Evolutionary conservation across 495 filamentous ascomycete species (phyloP), one percentile per base, ranked within the genome.

Genomic region (Apiosordaria backusii): DNA sequence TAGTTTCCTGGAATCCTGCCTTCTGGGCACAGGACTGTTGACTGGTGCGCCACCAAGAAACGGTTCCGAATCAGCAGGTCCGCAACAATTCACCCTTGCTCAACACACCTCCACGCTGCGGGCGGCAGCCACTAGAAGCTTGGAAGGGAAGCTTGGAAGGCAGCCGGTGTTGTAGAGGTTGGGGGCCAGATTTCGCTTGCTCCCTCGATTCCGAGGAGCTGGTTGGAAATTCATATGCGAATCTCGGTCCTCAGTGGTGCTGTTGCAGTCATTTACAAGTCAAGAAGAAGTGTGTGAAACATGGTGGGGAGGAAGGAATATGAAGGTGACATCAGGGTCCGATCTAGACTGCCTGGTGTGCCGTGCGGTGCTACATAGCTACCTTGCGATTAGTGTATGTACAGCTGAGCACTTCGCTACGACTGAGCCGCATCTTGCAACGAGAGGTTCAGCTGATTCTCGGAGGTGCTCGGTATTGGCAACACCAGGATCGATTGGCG

Each of bases 1-100:
- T 63, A 71, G 68, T 63, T 62, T 58, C 58, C 29, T 63, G 69
- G 63, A 64, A 22, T 27, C 64, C 60, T 61, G 55, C 66, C 59
- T 58, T 24, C 59, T 69, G 67, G 69, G 66, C 40, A 65, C 60
- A 57, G 61, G 13, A 59, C 45, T 62, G 65, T 65, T 61, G 68
- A n/a, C n/a, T n/a, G n/a, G n/a, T n/a, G n/a, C n/a, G 19, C 7
- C 5, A 59, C 4, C 13, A 63, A 25, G 50, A 54, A 50, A 27
- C 24, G 45, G 62, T 54, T 22, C 7, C 4, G 18, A 19, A 29
- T 27, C 24, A 26, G n/a, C 22, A 55, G 53, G 57, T 59, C 57
- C 24, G 57, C 57, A 59, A 59, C 22, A 59, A 59, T 59, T 59
- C 23, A 27, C 57, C 57, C 57, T 26, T 59, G 57, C 23, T 26